Base-by-base conservation (phyloP, 2,329 filamentous ascomycete species). In the Pezicula carpinea region DNA sequence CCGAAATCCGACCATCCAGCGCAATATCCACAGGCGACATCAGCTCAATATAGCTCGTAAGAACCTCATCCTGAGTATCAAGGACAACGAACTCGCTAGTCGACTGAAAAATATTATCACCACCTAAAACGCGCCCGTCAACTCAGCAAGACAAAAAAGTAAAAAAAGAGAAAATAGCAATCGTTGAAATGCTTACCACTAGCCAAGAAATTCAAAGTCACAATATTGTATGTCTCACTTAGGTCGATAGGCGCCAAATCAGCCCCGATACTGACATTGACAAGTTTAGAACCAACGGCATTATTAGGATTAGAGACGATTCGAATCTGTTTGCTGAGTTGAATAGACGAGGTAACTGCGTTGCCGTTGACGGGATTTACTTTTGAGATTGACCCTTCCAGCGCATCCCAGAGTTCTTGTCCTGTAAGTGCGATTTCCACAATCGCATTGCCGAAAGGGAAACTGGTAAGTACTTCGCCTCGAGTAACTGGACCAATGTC, bases 391-490 rank as follows among this genome's bases (percentile, higher is more conserved):
- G 77, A 71, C 4, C 81, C 82, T 58, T 85, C 80, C 26, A 86
- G 68, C 5, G 78, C 68, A 35, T 72, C 67, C 72, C 76, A 79
- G 4, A 85, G 59, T 36, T 76, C 69, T 7, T 72, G 65, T 15
- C 82, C 82, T 0, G 67, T 66, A 51, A 77, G 70, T 0, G 60
- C 65, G 14, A 84, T 63, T 56, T 84, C 77, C 7, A 82, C 79
- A 17, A 85, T 70, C 38, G 80, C 70, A 63, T 85, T 85, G 46
- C 78, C 77, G 53, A 85, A 85, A 33, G 82, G 82, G 64, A 85
- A 85, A 0, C 79, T 73, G 0, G 79, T 83, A 2, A 84, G 67
- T 5, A 85, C 76, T 50, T 82, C 74, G 44, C 81, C 81, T 31
- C 80, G 76, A 3, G 80, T 85, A 58, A 85, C 76, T 44, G 75